These are phyloP conservation scores for Tricharina praecox DNA, from an alignment of 495 filamentous ascomycete genomes.

Conservation along the genomic window DNA sequence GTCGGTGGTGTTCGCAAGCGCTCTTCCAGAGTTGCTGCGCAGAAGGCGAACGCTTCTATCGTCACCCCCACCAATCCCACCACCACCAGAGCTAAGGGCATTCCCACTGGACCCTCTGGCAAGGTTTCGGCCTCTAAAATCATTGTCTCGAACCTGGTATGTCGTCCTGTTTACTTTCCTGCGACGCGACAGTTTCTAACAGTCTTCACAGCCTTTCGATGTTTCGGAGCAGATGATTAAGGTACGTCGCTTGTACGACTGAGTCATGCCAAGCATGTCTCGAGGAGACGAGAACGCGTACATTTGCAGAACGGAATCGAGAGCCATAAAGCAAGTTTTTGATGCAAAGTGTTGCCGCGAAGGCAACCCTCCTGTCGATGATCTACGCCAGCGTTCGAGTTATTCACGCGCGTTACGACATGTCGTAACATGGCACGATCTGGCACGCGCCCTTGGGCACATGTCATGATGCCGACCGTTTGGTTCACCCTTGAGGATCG, in stretches of 20 bases:
- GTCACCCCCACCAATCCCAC: slow-evolving; percentile 42
- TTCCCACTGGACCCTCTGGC: slow-evolving; percentile 43
- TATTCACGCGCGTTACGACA: background rate
- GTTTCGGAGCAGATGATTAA: slow-evolving; percentile 90
- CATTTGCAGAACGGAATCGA: slow-evolving; percentile 23
- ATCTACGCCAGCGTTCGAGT: background rate
- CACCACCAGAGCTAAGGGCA: slow-evolving; percentile 45
- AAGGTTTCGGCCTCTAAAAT: slow-evolving; percentile 82
- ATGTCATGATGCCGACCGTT: no score
- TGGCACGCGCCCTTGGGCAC: no score
- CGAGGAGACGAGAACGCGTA: slow-evolving; percentile 32
- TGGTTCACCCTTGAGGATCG: slow-evolving; percentile 25
- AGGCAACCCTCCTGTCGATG: slow-evolving; percentile 2
- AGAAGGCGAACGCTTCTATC: slow-evolving; percentile 23
- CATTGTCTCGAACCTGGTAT: slow-evolving; percentile 92
- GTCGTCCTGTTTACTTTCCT: slow-evolving; percentile 22
- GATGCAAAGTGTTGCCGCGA: no score
- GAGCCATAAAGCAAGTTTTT: slow-evolving; percentile 3
- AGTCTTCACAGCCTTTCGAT: slow-evolving; percentile 59
- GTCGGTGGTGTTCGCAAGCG: slow-evolving; percentile 77
- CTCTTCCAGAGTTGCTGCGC: slow-evolving; percentile 21
- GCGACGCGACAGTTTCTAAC: slow-evolving; percentile 33
- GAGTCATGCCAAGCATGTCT: slow-evolving; percentile 23
- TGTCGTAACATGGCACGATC: background rate
- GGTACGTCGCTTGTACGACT: slow-evolving; percentile 70